Conservation (phyloP, 2,329 filamentous ascomycete genomes). For the Penicillium sp. region DNA sequence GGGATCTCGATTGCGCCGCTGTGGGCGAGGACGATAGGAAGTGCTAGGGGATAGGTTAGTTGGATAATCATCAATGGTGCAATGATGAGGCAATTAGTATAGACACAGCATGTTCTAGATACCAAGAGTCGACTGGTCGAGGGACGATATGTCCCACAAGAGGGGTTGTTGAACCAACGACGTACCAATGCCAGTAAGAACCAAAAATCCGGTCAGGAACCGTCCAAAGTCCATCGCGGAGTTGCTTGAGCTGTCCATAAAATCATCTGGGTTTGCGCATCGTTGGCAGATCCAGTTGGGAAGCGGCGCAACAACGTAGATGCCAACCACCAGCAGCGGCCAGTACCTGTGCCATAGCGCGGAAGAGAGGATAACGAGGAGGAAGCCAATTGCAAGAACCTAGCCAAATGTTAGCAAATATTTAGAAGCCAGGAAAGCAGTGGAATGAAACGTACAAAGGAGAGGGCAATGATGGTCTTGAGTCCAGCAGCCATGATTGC, state of each 20-base stretch:
- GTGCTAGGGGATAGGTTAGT: slow-evolving; percentile 56
- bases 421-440: neutral
- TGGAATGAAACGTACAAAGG: slow-evolving; percentile 67
- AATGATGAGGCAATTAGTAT: neutral
- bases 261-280: slow-evolving; percentile 91
- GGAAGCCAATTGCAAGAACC: slow-evolving; percentile 96
- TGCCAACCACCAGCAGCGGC: slow-evolving; percentile 90
- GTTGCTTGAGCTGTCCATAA: slow-evolving; percentile 79
- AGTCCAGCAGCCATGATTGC: slow-evolving; percentile 72
- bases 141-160: neutral
- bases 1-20: slow-evolving; percentile 76
- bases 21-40: slow-evolving; percentile 86
- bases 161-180: slow-evolving; percentile 28
- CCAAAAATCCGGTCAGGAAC: slow-evolving; percentile 92
- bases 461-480: slow-evolving; percentile 98
- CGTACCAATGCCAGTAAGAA: slow-evolving; percentile 95
- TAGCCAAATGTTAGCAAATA: slow-evolving; percentile 32
- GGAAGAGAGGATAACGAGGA: slow-evolving; percentile 96
- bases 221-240: slow-evolving; percentile 89
- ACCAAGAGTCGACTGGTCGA: neutral
- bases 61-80: neutral
- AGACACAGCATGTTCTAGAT: neutral
- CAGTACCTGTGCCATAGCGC: slow-evolving; percentile 94
- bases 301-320: slow-evolving; percentile 87
- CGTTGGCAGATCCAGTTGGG: slow-evolving; percentile 95